Evolutionary conservation across 176 grass and related monocot species (phyloP), one percentile per base, ranked within the genome.

Genomic region (Phoenix roebelenii): DNA sequence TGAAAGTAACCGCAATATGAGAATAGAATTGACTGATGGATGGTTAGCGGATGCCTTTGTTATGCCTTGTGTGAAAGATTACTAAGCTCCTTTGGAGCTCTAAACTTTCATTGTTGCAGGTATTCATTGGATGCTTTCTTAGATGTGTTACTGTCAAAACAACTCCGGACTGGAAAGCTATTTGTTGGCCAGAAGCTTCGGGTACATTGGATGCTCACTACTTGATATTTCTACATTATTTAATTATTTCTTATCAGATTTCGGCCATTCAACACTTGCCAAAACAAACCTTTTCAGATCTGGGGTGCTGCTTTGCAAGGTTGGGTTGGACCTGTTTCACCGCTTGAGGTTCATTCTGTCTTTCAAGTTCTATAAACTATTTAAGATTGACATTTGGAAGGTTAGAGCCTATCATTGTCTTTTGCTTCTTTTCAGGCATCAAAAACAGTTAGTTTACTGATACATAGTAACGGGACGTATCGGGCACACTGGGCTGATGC

Each of bases 161-260:
- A 80, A 50, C 64, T 97, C 58, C 23, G 55, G 26, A 71, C 80
- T 82, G 77, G 74, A 78, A 97, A 97, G 73, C 78, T 97, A 74
- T 91, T 80, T 64, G 17, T 88, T 75, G 92, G 92, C 48, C 92
- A 97, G 79, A 97, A 97, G 72, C 83, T 97, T 80, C 81, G 81
- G 87, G 92, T 97, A 90, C 23, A 54, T 23, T 50, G n/a, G 23
- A 51, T 22, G 25, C 57, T 57, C 23, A 6, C 10, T 44, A 12
- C 35, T 44, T 12, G 35, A 44, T 44, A 44, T 44, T 44, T 44
- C 35, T 44, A 12, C 12, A 44, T 44, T 44, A 44, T 12, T 14
- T 7, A 12, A 14, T 44, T 44, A 44, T 44, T 30, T 28, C 7
- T 35, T 12, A 12, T 2, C 35, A 3, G 35, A 44, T 44, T 44